Conservation (phyloP, 805 yeast genomes). For the Monosporozyma servazzii region DNA sequence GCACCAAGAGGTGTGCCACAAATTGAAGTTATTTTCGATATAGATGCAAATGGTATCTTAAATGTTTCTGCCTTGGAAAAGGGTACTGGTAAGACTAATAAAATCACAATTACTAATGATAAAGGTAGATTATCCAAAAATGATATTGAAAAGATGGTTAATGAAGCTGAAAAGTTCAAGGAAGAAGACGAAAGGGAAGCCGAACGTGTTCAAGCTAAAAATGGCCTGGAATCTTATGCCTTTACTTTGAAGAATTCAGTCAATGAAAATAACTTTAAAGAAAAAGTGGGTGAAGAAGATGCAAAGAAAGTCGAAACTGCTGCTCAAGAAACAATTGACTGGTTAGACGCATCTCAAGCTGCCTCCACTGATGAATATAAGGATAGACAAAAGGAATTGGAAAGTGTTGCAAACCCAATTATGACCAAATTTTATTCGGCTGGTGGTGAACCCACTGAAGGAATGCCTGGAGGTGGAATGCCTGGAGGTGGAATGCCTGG, state of each 20-base stretch:
- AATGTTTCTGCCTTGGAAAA: conserved; percentile 94
- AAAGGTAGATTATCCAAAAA: conserved; percentile 97
- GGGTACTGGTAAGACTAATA: conserved; percentile 96
- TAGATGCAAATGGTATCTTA: conserved; percentile 95
- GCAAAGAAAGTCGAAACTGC: conserved; percentile 64
- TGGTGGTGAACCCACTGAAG: conserved; percentile 48
- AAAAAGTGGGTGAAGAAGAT: conserved; percentile 66
- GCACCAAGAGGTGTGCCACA: conserved; percentile 99
- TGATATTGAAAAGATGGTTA: conserved; percentile 95
- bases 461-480: conserved; percentile 29
- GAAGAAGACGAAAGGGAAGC: conserved; percentile 96
- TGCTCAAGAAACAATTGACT: conserved; percentile 73
- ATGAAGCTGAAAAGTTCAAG: conserved; percentile 95
- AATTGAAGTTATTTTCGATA: conserved; percentile 93
- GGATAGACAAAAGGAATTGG: conserved; percentile 93
- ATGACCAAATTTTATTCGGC: conserved; percentile 95
- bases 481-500: conserved; percentile 41
- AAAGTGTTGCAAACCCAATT: conserved; percentile 91
- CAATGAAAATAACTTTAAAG: conserved; percentile 65
- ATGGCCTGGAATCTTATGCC: conserved; percentile 90
- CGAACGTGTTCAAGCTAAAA: conserved; percentile 85
- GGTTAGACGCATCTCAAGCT: conserved; percentile 91
- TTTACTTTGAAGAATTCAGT: conserved; percentile 84
- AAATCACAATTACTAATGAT: conserved; percentile 96
- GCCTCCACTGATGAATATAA: conserved; percentile 87